phyloP scores from a whole-genome alignment of 805 yeast genomes.

The Sporopachydermia quercuum region DNA sequence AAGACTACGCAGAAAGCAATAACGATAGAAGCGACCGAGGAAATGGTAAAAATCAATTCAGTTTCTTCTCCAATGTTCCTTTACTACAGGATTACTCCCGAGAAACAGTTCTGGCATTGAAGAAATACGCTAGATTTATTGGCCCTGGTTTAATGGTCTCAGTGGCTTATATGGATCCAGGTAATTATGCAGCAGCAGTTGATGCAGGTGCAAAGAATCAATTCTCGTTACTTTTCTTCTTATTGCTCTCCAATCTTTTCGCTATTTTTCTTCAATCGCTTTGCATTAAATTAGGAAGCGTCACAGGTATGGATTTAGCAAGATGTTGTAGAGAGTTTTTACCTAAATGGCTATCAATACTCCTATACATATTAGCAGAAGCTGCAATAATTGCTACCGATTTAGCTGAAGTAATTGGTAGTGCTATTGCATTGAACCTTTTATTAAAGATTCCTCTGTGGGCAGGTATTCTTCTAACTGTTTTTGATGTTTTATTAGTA shows the following conservation, averaged over 20 bases:
- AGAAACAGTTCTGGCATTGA: constrained; percentile 7
- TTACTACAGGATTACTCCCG: constrained; percentile 1
- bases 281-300: constrained; percentile 81
- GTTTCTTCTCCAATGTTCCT: background rate
- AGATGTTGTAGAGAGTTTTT: constrained; percentile 70
- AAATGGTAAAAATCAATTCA: background rate
- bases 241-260: constrained; percentile 65
- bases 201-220: constrained; percentile 84
- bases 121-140: constrained; percentile 48
- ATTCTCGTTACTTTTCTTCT: constrained; percentile 63
- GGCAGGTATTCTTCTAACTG: constrained; percentile 73
- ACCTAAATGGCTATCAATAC: constrained; percentile 31
- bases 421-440: constrained; percentile 84
- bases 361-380: constrained; percentile 69
- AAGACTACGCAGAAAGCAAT: too few species aligned
- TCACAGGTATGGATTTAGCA: constrained; percentile 87
- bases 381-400: constrained; percentile 90
- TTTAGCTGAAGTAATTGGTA: constrained; percentile 95
- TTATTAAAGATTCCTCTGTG: constrained; percentile 67
- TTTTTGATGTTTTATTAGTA: constrained; percentile 74
- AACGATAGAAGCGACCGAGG: too few species aligned
- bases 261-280: constrained; percentile 79
- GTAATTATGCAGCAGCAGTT: constrained; percentile 90
- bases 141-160: constrained; percentile 95
- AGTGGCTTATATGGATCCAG: constrained; percentile 96